Base-by-base conservation (phyloP, 441 rosid genomes). In the Populus trichocarpa region DNA sequence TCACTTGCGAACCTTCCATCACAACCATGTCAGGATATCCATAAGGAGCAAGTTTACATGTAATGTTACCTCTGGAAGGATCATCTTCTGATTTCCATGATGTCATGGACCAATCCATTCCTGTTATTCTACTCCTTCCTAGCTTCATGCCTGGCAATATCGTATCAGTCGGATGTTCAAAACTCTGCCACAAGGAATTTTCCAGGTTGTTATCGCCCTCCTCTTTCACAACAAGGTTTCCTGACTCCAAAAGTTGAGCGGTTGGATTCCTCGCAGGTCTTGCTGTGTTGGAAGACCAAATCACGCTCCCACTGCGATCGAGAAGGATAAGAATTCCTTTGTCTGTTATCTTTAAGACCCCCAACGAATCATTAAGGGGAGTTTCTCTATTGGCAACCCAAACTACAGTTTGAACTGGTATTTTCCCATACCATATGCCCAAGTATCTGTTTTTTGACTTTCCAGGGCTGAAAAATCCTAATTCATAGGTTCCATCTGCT, bases 11-110 rank as follows among this genome's bases (percentile, higher is more conserved):
- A 1, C 74, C 76, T 26, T 8, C 70, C 64, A 6, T 8, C 22
- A 78, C 25, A 22, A 59, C 14, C 26, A 78, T 5, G 32, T 38
- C 69, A 1, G 74, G 72, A 28, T 33, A 42, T 68, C 72, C 79
- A 30, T 30, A 26, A 32, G 66, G 61, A 23, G 77, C 77, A 3
- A 80, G 14, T 1, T 73, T 23, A 32, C 4, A 40, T 6, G 75
- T 26, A 30, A 40, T 22, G n/a, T 76, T 69, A 8, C 85, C 79
- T 20, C 12, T 50, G 5, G 80, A 50, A 77, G 84, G 86, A 57
- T 81, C 75, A 1, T 67, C 63, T 3, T 32, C 5, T 16, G 79
- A 64, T 70, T 70, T 81, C 87, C 83, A 84, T 2, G 83, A 81
- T 40, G 87, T 67, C 35, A 84, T 33, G 20, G 33, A 40, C 68